Percentiles rank a stretch among this genome's conserved stretches.
Evolutionary conservation across 768 basidiomycete species (phyloP).

Genomic region (Kwoniella dendrophila): DNA sequence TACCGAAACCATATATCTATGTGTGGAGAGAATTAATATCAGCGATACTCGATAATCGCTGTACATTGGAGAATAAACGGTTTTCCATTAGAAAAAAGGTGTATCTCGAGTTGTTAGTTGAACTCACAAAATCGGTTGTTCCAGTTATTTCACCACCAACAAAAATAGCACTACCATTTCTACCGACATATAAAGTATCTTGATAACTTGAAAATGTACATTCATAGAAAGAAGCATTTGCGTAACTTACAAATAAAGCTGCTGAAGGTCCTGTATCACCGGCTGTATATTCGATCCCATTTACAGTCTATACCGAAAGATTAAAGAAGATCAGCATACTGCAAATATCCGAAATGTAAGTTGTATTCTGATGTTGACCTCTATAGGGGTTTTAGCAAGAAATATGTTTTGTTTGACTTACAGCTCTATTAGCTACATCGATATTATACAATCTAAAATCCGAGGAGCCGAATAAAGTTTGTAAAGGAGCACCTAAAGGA

Average conservation of each 20-base stretch:
- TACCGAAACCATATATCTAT: constrained; percentile 53
- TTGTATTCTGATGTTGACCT: too few species aligned
- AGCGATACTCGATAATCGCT: too few species aligned
- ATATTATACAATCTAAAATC: constrained; percentile 71
- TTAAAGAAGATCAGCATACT: too few species aligned
- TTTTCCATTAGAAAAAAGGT: not conserved
- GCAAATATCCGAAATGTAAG: too few species aligned
- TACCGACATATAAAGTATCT: constrained; percentile 69
- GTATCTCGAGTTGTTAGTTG: not conserved
- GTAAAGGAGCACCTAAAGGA: constrained; percentile 63
- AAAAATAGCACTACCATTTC: constrained; percentile 65
- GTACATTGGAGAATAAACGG: not conserved
- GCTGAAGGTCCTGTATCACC: constrained; percentile 62
- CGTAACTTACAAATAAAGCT: constrained; percentile 66
- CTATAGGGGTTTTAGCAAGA: not conserved
- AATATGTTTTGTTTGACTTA: constrained; percentile 49
- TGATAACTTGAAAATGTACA: constrained; percentile 67
- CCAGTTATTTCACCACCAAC: constrained; percentile 68
- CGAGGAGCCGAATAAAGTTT: constrained; percentile 62
- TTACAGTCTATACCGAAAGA: too few species aligned
- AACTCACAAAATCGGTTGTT: constrained; percentile 63
- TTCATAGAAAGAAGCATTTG: constrained; percentile 70
- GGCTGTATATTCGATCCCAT: constrained; percentile 20
- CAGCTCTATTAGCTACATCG: constrained; percentile 69
- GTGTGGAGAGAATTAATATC: too few species aligned